These are phyloP conservation scores for Hymenoscyphus infarciens DNA, from an alignment of 2,329 filamentous ascomycete species.

Conservation along the genomic window DNA sequence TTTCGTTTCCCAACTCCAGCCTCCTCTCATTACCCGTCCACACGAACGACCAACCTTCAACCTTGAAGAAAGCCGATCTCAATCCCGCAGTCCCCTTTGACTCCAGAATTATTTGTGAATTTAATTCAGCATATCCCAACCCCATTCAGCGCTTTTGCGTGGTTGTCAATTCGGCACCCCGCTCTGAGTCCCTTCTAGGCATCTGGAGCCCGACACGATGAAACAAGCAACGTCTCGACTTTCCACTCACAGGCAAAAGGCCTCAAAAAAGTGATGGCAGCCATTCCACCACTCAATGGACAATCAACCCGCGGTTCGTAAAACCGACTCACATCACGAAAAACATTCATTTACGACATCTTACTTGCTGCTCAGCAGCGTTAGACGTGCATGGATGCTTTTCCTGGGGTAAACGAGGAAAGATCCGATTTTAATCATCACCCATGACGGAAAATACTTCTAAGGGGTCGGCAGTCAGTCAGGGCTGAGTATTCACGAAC, in stretches of 20 bases:
- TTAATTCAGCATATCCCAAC: neutral
- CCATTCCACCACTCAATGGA: neutral
- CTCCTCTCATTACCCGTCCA: too few species aligned
- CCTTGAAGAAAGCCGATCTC: neutral
- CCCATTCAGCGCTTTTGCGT: neutral
- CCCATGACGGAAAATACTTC: neutral
- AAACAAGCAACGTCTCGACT: conserved; percentile 5
- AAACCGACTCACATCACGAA: neutral
- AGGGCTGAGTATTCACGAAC: neutral
- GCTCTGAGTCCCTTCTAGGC: conserved; percentile 1
- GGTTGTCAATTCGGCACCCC: neutral
- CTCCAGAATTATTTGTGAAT: neutral
- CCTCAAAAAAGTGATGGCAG: neutral
- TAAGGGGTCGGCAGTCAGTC: neutral
- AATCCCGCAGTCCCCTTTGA: neutral
- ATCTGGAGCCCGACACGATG: conserved; percentile 3
- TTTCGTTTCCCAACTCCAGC: neutral
- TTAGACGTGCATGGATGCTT: neutral
- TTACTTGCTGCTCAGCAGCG: neutral
- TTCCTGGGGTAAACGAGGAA: neutral
- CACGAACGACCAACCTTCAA: neutral
- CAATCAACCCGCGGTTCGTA: neutral
- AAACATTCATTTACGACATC: neutral
- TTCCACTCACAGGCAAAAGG: neutral
- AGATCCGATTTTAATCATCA: neutral